Base-by-base conservation (phyloP, 805 yeast species). In the Metschnikowia lachancei region DNA sequence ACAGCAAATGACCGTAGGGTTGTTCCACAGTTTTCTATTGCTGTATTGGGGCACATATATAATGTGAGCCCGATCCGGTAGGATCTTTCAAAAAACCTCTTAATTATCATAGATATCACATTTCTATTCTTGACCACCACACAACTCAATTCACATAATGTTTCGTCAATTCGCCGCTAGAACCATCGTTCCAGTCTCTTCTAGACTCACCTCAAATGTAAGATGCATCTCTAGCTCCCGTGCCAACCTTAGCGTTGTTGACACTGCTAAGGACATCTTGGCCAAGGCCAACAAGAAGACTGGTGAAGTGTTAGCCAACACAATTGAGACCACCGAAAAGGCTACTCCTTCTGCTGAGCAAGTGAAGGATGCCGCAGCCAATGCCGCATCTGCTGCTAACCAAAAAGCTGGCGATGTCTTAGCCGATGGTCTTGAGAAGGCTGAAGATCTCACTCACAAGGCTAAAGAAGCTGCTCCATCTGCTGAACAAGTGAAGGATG, bases 281-380 rank as follows among this genome's bases (percentile, higher is more conserved):
- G 47, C 55, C 33, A 65, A 61, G 46, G 65, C 60, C 32, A 63
- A 63, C 53, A 62, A 64, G 47, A 70, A 67, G 55, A 66, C 70
- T n/a, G 76, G 76, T 8, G 63, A 71, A 49, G 64, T 62, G 8
- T 60, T 68, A 14, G 76, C 75, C n/a, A 63, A 61, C 17, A 71
- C 74, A 1, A 57, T 72, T 46, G 72, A 71, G 31, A 65, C 61
- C 35, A 70, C 73, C 17, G 73, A 61, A 39, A 37, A 53, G 14
- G 53, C 41, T 28, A 48, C 58, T 13, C 60, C 61, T 1, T 45
- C 53, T 60, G 47, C 50, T 6, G 59, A 53, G 3, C 50, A 48
- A 24, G 53, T 56, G 3, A 45, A 46, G 36, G 58, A 65, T 8
- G 66, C 67, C 2, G 54, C 56, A 10, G 28, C 47, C 11, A 47